These are phyloP conservation scores for Atkinsonella texensis DNA, from an alignment of 2,329 filamentous ascomycete species.

Conservation along the genomic window DNA sequence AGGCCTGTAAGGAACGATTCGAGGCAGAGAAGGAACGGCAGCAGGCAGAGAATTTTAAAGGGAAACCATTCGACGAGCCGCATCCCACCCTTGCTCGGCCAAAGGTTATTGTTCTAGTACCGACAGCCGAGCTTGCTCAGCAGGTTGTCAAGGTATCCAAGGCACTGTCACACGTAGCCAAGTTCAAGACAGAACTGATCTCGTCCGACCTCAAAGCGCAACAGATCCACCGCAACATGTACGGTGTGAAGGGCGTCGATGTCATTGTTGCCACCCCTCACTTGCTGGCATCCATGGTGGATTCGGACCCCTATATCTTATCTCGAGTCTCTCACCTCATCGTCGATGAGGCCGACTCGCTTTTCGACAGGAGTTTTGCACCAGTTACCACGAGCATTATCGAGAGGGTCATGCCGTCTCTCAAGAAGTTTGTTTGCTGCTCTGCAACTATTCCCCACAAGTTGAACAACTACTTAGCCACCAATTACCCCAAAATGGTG, in stretches of 20 bases:
- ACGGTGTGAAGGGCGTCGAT: constrained; percentile 71
- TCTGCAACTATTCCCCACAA: constrained; percentile 90
- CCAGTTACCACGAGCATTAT: constrained; percentile 73
- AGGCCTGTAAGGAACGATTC: constrained; percentile 42
- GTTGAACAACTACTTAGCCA: constrained; percentile 73
- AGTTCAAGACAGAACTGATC: constrained; percentile 75
- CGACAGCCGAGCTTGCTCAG: constrained; percentile 80
- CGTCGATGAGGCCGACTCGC: constrained; percentile 90
- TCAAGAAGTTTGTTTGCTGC: constrained; percentile 82
- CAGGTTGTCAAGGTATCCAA: constrained; percentile 80
- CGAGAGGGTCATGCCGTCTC: constrained; percentile 65
- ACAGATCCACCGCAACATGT: constrained; percentile 75
- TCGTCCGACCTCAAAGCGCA: constrained; percentile 65
- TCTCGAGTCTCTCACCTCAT: constrained; percentile 84
- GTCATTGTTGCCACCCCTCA: constrained; percentile 82
- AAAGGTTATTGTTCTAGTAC: constrained; percentile 74
- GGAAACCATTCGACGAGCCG: constrained; percentile 55
- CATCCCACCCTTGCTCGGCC: constrained; percentile 69
- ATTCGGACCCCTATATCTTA: constrained; percentile 82
- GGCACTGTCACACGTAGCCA: constrained; percentile 68
- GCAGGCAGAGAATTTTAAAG: constrained; percentile 38
- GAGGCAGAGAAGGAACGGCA: constrained; percentile 47
- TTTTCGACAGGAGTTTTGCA: constrained; percentile 87
- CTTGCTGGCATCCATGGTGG: constrained; percentile 74
- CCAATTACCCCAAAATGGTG: constrained; percentile 68